A percentile compares a stretch with the other conserved stretches of the same genome.
phyloP scores from a whole-genome alignment of 1,284 basidiomycete genomes.

The Boletus smithii region DNA sequence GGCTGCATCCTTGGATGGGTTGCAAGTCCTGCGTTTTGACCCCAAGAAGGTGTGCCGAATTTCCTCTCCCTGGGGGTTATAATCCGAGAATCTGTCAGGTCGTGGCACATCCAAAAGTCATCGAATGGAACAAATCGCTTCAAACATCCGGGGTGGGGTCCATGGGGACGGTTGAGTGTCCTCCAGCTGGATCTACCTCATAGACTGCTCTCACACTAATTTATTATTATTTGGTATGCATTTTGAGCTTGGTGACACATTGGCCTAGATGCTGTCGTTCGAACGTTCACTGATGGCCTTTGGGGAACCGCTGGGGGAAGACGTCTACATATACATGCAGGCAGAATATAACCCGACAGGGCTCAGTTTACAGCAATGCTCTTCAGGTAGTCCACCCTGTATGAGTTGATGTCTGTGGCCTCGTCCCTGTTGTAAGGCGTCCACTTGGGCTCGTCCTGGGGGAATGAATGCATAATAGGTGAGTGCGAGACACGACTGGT shows the following conservation, averaged over 20 bases:
- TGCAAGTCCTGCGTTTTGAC: constrained; percentile 78
- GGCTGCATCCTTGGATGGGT: constrained; percentile 73
- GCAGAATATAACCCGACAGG: background rate
- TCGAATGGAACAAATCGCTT: constrained; percentile 43
- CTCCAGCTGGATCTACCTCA: background rate
- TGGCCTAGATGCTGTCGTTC: background rate
- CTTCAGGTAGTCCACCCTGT: constrained; percentile 60
- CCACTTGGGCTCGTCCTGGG: constrained; percentile 89
- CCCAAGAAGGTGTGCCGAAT: constrained; percentile 52
- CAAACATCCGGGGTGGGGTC: background rate
- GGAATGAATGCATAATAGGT: background rate
- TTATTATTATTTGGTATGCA: constrained; percentile 20
- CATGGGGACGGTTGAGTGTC: too few relatives aligned
- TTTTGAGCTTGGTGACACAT: background rate
- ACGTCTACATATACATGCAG: background rate
- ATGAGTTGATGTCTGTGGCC: constrained; percentile 61
- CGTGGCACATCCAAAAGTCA: constrained; percentile 50
- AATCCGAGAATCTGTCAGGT: constrained; percentile 33
- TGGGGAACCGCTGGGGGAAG: background rate
- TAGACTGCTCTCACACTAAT: constrained; percentile 1
- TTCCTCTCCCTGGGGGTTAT: background rate
- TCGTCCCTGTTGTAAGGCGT: constrained; percentile 63
- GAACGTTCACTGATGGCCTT: background rate
- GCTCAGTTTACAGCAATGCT: constrained; percentile 37
- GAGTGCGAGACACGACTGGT: background rate